Conservation (phyloP, 2,329 filamentous ascomycete species). For the Aspergillus sp. region DNA sequence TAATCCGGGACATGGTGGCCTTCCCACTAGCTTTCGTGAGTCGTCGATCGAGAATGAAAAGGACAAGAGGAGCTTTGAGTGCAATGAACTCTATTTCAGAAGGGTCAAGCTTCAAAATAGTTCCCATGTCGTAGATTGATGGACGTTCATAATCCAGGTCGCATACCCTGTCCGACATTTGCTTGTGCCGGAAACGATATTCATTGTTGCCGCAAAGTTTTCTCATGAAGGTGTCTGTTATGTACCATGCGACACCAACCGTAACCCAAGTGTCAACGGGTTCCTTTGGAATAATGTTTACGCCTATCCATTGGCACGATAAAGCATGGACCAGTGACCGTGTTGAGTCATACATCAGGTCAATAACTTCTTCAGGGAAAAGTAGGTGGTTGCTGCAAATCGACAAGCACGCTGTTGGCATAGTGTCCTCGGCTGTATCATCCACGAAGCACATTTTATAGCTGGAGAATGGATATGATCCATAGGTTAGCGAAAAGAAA, state of each 20-base stretch:
- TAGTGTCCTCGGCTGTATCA: constrained; percentile 71
- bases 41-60: constrained; percentile 90
- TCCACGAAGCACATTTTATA: constrained; percentile 96
- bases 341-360: constrained; percentile 77
- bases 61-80: constrained; percentile 81
- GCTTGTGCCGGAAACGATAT: constrained; percentile 84
- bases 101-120: constrained; percentile 70
- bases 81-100: constrained; percentile 88
- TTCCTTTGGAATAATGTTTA: constrained; percentile 82
- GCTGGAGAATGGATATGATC: constrained; percentile 83
- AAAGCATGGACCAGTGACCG: constrained; percentile 76
- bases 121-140: constrained; percentile 74
- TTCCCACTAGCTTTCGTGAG: constrained; percentile 84
- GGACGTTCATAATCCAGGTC: constrained; percentile 77
- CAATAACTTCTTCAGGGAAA: constrained; percentile 78
- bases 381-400: constrained; percentile 83
- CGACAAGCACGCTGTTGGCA: constrained; percentile 75
- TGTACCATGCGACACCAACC: constrained; percentile 86
- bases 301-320: constrained; percentile 89
- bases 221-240: constrained; percentile 90
- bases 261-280: constrained; percentile 82
- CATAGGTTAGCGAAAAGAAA: constrained; percentile 81
- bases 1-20: constrained; percentile 75
- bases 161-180: constrained; percentile 74
- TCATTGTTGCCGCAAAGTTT: constrained; percentile 91